Evolutionary conservation across 2,329 filamentous ascomycete species (phyloP), one percentile per base, ranked within the genome.

Genomic region (Aspergillus sergii): DNA sequence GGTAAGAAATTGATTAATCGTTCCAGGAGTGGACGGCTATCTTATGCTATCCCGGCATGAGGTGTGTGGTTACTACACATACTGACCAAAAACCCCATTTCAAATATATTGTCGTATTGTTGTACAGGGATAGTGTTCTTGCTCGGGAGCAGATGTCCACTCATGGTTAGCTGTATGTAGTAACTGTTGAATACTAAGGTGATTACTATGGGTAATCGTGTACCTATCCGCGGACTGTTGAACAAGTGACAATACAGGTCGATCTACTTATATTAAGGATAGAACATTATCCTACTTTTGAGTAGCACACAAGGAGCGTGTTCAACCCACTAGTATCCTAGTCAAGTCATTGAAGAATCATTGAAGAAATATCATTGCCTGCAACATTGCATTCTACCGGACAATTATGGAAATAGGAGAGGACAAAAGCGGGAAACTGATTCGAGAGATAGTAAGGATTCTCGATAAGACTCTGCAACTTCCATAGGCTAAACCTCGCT

Each of bases 341-440:
- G 8, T 39, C 21, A 39, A 16, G 32, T 23, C 32, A 39, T 39
- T 23, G 11, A n/a, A 21, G 30, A 19, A 23, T 45, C 34, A 28
- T 8, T 16, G 7, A 28, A 50, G 30, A 43, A 54, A 39, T 21
- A 30, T 46, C 19, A 34, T 36, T 41, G 55, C 43, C 28, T 57
- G 51, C 21, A 62, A 46, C 30, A 36, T 39, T 43, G 23, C 51
- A 64, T 59, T 59, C 60, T 62, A 60, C 28, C n/a, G 9, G 50
- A 43, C 57, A 39, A 57, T 60, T 55, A 60, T 59, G 36, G 46
- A 58, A 45, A 39, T 11, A 26, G 39, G 28, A 61, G 58, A 55
- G 7, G 16, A 16, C 2, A 16, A 16, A 14, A 16, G 34, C 10
- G 43, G 10, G n/a, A 48, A 48, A 21, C 28, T 39, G 46, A 55